Percentiles rank a stretch among this genome's conserved stretches.
These are phyloP conservation scores for Helotiales sp. DNA, from an alignment of 2,329 filamentous ascomycete genomes.

Conservation along the genomic window DNA sequence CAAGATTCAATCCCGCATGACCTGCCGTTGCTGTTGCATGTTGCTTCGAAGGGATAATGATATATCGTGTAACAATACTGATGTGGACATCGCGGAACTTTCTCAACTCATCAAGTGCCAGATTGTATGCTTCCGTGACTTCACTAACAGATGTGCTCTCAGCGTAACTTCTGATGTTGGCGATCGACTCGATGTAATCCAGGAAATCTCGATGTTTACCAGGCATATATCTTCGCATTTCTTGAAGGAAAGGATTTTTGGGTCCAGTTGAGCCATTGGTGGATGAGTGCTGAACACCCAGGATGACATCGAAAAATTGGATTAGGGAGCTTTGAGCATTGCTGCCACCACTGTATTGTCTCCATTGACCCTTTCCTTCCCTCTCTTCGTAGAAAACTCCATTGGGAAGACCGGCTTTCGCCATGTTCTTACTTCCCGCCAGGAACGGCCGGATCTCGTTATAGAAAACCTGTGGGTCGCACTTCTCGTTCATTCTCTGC, in stretches of 20 bases:
- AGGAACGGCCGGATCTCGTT: slow-evolving; percentile 85
- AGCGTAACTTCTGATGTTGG: slow-evolving; percentile 74
- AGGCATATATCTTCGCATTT: slow-evolving; percentile 91
- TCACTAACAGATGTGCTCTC: slow-evolving; percentile 43
- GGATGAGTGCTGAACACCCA: slow-evolving; percentile 74
- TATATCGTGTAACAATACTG: slow-evolving; percentile 86
- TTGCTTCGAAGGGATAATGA: slow-evolving; percentile 72
- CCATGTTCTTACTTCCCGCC: slow-evolving; percentile 92
- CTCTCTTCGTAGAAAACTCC: slow-evolving; percentile 85
- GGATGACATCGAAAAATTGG: slow-evolving; percentile 86
- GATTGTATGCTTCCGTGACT: slow-evolving; percentile 65
- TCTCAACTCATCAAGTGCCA: slow-evolving; percentile 72
- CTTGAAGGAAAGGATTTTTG: slow-evolving; percentile 32
- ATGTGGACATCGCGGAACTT: slow-evolving; percentile 84
- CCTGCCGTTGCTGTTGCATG: slow-evolving; percentile 44
- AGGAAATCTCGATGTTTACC: slow-evolving; percentile 80
- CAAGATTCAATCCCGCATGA: slow-evolving; percentile 42
- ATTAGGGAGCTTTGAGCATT: slow-evolving; percentile 93
- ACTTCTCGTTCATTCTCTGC: slow-evolving; percentile 85
- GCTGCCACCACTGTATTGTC: slow-evolving; percentile 82
- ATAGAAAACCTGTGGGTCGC: slow-evolving; percentile 86
- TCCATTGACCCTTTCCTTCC: slow-evolving; percentile 64
- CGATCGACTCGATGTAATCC: slow-evolving; percentile 64
- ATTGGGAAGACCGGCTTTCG: slow-evolving; percentile 74
- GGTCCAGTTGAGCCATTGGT: slow-evolving; percentile 33